These are phyloP conservation scores for Cercospora brassicicola DNA, from an alignment of 2,329 filamentous ascomycete genomes.

Conservation along the genomic window DNA sequence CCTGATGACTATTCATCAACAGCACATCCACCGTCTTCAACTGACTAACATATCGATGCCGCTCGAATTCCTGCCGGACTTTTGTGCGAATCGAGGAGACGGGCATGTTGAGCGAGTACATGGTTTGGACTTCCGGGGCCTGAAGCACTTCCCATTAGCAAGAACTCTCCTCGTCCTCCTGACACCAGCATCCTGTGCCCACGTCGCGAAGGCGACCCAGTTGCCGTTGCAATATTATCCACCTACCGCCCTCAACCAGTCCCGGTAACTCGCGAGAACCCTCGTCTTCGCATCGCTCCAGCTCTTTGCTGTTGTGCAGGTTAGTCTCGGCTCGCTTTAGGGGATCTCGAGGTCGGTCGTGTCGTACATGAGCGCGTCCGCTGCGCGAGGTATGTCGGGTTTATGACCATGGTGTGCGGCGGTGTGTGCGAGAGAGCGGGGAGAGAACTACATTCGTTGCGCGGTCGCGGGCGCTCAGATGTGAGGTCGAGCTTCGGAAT, in stretches of 20 bases:
- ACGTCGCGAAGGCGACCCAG: too few species aligned
- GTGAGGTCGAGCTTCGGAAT: constrained; percentile 4
- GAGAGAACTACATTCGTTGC: not conserved
- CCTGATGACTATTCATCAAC: constrained; percentile 83
- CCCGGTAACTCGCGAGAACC: constrained; percentile 85
- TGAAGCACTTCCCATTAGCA: constrained; percentile 43
- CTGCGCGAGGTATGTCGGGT: constrained; percentile 82
- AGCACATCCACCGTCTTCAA: constrained; percentile 84
- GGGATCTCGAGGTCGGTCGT: not conserved
- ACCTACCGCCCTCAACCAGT: constrained; percentile 93
- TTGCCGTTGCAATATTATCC: not conserved
- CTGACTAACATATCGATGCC: constrained; percentile 90
- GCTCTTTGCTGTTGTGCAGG: constrained; percentile 66
- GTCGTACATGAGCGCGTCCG: constrained; percentile 54
- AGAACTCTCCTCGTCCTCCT: not conserved
- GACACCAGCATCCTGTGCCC: not conserved
- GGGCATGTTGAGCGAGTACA: constrained; percentile 92
- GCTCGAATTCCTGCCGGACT: constrained; percentile 94
- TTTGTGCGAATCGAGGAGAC: constrained; percentile 86
- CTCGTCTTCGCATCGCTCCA: constrained; percentile 84
- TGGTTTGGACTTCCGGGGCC: constrained; percentile 94
- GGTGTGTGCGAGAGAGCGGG: not conserved
- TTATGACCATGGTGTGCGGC: constrained; percentile 60
- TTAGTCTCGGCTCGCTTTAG: constrained; percentile 17
- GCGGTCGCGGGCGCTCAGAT: not conserved